These are phyloP conservation scores for Agrocybe pediades DNA, from an alignment of 768 basidiomycete genomes.

Conservation along the genomic window DNA sequence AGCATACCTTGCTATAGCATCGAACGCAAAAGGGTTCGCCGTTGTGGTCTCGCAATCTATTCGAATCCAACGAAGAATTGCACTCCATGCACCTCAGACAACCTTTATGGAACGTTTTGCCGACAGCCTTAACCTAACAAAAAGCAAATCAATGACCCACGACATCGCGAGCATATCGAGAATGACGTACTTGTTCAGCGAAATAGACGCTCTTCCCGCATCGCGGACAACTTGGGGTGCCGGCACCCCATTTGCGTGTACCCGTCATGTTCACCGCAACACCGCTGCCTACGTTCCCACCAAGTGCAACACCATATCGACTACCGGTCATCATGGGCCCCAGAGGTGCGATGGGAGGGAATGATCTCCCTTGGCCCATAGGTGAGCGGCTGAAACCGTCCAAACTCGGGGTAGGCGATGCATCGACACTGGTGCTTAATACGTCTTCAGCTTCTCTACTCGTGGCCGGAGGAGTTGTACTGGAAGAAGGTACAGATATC, in stretches of 20 bases:
- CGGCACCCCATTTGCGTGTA: conserved; percentile 53
- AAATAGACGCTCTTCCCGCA: conserved; percentile 83
- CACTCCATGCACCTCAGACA: conserved; percentile 82
- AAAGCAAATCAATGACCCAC: too few species aligned
- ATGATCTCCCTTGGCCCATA: conserved; percentile 4
- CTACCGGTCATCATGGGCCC: conserved; percentile 56
- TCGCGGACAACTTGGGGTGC: conserved; percentile 64
- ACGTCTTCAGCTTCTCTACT: conserved; percentile 10
- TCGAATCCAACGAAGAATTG: conserved; percentile 68
- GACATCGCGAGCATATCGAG: background rate
- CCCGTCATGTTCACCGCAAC: conserved; percentile 35
- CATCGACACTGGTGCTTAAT: background rate
- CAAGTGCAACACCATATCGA: conserved; percentile 62
- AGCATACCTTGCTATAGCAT: conserved; percentile 68
- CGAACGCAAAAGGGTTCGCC: conserved; percentile 69
- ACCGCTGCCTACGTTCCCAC: conserved; percentile 25
- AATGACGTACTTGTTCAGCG: conserved; percentile 67
- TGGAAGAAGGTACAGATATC: conserved; percentile 12
- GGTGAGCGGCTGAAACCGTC: background rate
- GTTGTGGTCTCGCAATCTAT: conserved; percentile 72
- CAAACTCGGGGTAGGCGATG: background rate
- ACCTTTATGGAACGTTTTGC: conserved; percentile 77
- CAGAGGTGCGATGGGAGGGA: conserved; percentile 26
- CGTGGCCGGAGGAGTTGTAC: conserved; percentile 2
- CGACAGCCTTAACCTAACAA: conserved; percentile 74